Conservation (phyloP, 75 land plant species). For the Cunninghamia lanceolata region DNA sequence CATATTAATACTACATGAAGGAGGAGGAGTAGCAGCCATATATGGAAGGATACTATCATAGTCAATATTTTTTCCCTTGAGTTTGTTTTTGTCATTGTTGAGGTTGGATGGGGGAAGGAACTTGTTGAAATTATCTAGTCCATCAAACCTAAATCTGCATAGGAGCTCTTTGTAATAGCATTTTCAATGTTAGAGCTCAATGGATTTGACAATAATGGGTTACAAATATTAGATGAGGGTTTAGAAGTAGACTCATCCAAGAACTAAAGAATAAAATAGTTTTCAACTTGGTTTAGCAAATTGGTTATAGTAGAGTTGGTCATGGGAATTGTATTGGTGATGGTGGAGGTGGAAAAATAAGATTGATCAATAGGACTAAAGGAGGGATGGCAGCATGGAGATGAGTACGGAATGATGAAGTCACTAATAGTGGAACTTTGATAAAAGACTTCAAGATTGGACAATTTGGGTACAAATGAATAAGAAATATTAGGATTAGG, state of each 20-base stretch:
- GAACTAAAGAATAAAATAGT: not conserved
- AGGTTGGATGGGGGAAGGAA: constrained; percentile 15
- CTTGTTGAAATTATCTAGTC: constrained; percentile 32
- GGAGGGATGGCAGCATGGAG: too few species aligned
- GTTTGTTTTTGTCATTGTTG: not conserved
- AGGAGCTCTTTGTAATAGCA: constrained; percentile 11
- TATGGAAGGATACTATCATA: not conserved
- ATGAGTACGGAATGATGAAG: too few species aligned
- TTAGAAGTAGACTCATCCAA: not conserved
- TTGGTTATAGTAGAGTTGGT: not conserved
- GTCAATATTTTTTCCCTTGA: not conserved
- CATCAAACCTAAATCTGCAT: constrained; percentile 34
- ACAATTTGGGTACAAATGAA: not conserved
- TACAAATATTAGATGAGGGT: not conserved
- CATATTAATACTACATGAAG: not conserved
- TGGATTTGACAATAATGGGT: not conserved
- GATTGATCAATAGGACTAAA: not conserved
- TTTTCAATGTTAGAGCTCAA: not conserved
- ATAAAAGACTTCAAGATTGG: not conserved
- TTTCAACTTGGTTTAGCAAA: not conserved
- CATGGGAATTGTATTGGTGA: not conserved
- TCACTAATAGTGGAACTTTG: not conserved
- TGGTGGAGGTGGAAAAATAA: not conserved
- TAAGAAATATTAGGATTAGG: not conserved
- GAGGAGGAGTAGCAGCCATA: not conserved